Evolutionary conservation across 2,329 filamentous ascomycete genomes (phyloP).

Genomic region (Alternaria novae-zelandiae): DNA sequence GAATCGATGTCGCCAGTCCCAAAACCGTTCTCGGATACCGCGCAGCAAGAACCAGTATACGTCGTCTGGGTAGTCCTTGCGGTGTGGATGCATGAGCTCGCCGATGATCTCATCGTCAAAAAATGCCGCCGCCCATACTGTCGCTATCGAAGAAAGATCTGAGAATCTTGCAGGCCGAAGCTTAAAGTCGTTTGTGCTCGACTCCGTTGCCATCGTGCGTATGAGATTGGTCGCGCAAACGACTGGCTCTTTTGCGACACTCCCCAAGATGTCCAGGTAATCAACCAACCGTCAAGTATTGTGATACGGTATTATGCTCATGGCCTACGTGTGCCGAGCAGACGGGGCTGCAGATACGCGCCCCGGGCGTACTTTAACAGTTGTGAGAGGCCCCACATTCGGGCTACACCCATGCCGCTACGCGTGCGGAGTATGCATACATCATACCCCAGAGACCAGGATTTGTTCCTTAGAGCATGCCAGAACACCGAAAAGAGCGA

Average conservation of each 20-base stretch:
- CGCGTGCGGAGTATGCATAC: background rate
- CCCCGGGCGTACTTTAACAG: background rate
- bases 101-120: conserved; percentile 44
- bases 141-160: conserved; percentile 30
- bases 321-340: too few species aligned
- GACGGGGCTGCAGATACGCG: too few species aligned
- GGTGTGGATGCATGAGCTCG: conserved; percentile 40
- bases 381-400: background rate
- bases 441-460: background rate
- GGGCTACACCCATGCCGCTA: background rate
- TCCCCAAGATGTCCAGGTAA: too few species aligned
- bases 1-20: conserved; percentile 39
- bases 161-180: conserved; percentile 21
- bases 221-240: too few species aligned
- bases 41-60: conserved; percentile 39
- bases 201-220: background rate
- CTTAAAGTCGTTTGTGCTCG: background rate
- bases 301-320: background rate
- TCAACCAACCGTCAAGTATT: background rate
- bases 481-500: background rate
- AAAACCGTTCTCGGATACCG: conserved; percentile 34
- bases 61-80: conserved; percentile 34
- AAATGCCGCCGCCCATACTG: conserved; percentile 35
- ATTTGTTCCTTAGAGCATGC: background rate
- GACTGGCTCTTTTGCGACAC: background rate